Conservation (phyloP, 805 yeast species). For the Wickerhamiella parazyma region DNA sequence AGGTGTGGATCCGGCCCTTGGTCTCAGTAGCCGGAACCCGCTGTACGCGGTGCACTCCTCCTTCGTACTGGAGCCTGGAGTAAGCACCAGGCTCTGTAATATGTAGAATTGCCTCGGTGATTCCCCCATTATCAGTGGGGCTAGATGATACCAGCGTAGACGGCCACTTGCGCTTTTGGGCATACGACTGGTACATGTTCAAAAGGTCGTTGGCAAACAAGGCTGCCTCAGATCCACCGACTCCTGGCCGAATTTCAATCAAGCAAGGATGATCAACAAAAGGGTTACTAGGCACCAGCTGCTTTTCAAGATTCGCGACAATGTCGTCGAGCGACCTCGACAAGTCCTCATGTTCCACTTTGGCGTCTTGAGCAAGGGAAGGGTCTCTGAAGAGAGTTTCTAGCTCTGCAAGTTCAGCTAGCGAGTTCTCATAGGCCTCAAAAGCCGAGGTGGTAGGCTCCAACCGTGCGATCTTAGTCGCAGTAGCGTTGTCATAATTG, state of each 20-base stretch:
- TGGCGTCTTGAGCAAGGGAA: slow-evolving; percentile 44
- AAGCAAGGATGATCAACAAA: slow-evolving; percentile 67
- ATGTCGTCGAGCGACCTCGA: slow-evolving; percentile 34
- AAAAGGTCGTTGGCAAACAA: slow-evolving; percentile 71
- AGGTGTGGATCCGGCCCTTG: slow-evolving; percentile 88
- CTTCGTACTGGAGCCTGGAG: slow-evolving; percentile 61
- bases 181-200: slow-evolving; percentile 67
- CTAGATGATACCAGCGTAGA: slow-evolving; percentile 43
- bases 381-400: slow-evolving; percentile 35
- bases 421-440: slow-evolving; percentile 29
- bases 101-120: slow-evolving; percentile 61
- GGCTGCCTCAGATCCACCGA: slow-evolving; percentile 90
- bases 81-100: slow-evolving; percentile 70
- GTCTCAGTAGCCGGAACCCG: slow-evolving; percentile 86
- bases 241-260: slow-evolving; percentile 83
- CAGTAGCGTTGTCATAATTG: slow-evolving; percentile 25
- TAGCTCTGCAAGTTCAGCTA: slow-evolving; percentile 29
- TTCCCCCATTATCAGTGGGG: slow-evolving; percentile 43
- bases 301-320: slow-evolving; percentile 37
- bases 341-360: slow-evolving; percentile 38
- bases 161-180: slow-evolving; percentile 55
- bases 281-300: slow-evolving; percentile 59
- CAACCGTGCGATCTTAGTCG: slow-evolving; percentile 21
- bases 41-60: slow-evolving; percentile 95
- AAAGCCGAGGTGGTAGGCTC: slow-evolving; percentile 28